Evolutionary conservation across 768 basidiomycete genomes (phyloP).

Genomic region (Cystofilobasidium capitatum): DNA sequence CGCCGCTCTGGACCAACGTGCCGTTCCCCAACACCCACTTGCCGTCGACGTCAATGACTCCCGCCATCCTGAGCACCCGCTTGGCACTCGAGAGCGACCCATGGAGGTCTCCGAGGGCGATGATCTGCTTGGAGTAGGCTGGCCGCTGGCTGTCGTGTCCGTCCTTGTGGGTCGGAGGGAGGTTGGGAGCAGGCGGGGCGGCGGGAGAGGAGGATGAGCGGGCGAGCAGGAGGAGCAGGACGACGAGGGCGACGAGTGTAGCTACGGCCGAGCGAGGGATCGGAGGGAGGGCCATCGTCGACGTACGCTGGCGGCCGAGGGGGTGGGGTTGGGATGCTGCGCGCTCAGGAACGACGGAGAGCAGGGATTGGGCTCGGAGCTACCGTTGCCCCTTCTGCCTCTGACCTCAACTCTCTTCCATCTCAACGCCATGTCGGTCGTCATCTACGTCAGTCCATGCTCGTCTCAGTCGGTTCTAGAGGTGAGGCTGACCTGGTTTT

Average conservation of each 20-base stretch:
- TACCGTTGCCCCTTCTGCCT: background rate
- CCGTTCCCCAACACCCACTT: constrained; percentile 76
- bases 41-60: constrained; percentile 59
- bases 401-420: background rate
- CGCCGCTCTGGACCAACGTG: constrained; percentile 87
- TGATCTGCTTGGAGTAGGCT: constrained; percentile 43
- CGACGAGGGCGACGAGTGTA: background rate
- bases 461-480: background rate
- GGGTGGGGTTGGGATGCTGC: background rate
- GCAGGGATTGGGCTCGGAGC: too few relatives aligned
- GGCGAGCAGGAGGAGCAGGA: background rate
- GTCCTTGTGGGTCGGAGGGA: background rate
- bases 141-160: background rate
- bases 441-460: background rate
- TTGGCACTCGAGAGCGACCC: constrained; percentile 74
- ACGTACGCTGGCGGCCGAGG: background rate
- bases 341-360: background rate
- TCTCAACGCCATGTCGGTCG: constrained; percentile 4
- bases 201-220: background rate
- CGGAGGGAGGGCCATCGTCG: background rate
- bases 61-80: constrained; percentile 67
- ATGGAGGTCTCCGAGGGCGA: constrained; percentile 87
- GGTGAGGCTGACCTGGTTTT: background rate
- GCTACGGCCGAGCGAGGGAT: background rate
- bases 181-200: background rate